Evolutionary conservation across 2,329 filamentous ascomycete species (phyloP).

Genomic region (Ophiocordyceps camponoti-saundersi): DNA sequence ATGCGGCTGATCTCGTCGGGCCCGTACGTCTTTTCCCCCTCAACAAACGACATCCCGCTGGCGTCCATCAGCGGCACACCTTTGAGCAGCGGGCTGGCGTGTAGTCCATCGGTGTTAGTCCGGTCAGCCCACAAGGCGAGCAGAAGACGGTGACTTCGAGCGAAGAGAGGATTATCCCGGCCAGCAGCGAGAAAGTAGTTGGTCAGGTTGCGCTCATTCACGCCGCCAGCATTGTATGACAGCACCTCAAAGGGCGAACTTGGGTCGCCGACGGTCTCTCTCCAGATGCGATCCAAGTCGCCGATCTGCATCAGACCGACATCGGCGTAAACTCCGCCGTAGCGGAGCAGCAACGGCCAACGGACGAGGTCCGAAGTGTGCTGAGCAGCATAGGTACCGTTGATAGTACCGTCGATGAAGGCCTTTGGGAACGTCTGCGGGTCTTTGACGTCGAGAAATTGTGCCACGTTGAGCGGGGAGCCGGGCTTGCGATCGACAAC

Average conservation of each 20-base stretch:
- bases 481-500: conserved; percentile 26
- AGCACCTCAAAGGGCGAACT: conserved; percentile 28
- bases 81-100: conserved; percentile 25
- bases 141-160: conserved; percentile 27
- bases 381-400: conserved; percentile 31
- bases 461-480: conserved; percentile 28
- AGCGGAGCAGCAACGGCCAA: conserved; percentile 35
- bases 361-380: conserved; percentile 42
- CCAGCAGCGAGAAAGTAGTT: conserved; percentile 30
- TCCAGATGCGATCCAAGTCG: conserved; percentile 36
- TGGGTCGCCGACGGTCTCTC: conserved; percentile 26
- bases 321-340: conserved; percentile 41
- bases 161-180: conserved; percentile 27
- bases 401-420: conserved; percentile 29
- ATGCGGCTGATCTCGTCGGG: conserved; percentile 21
- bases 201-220: conserved; percentile 17
- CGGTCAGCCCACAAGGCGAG: conserved; percentile 35
- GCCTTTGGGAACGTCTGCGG: conserved; percentile 26
- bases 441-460: conserved; percentile 29
- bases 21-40: conserved; percentile 11
- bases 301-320: conserved; percentile 40
- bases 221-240: conserved; percentile 23
- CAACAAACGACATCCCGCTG: conserved; percentile 4
- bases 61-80: conserved; percentile 21
- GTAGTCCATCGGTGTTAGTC: conserved; percentile 32